Percentiles rank a stretch among this genome's conserved stretches.
phyloP scores from a whole-genome alignment of 2,329 filamentous ascomycete genomes.

The Colletotrichum tofieldiae region DNA sequence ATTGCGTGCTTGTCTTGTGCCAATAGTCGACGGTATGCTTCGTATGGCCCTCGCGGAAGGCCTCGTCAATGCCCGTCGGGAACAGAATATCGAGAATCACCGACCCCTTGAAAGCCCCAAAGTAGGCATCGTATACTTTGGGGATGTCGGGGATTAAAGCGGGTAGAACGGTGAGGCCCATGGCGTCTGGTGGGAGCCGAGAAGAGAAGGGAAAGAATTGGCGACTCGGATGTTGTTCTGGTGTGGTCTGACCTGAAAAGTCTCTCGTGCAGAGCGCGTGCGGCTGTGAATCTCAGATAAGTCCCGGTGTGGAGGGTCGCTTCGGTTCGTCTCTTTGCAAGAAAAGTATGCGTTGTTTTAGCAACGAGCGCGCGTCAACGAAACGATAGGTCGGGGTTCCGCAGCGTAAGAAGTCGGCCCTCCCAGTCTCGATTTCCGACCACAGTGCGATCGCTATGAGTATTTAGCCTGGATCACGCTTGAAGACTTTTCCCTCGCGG shows the following conservation, averaged over 20 bases:
- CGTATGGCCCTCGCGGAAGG: constrained; percentile 61
- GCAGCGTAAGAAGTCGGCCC: constrained; percentile 13
- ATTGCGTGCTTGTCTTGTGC: constrained; percentile 57
- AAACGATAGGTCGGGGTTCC: constrained; percentile 22
- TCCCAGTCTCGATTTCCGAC: constrained; percentile 22
- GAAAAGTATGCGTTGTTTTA: not conserved
- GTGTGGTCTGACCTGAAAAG: constrained; percentile 4
- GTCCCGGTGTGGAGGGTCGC: constrained; percentile 29
- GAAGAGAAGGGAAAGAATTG: constrained; percentile 12
- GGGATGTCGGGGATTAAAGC: constrained; percentile 63
- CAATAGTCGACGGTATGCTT: constrained; percentile 58
- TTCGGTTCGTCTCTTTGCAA: constrained; percentile 17
- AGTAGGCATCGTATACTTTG: constrained; percentile 64
- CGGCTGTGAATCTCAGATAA: not conserved
- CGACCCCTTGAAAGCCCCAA: constrained; percentile 59
- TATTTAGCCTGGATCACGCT: constrained; percentile 37
- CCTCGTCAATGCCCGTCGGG: constrained; percentile 52
- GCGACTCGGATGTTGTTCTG: not conserved
- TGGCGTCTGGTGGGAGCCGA: constrained; percentile 43
- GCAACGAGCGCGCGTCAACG: not conserved
- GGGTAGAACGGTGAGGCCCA: constrained; percentile 60
- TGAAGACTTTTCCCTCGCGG: constrained; percentile 27
- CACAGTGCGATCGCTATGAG: constrained; percentile 23
- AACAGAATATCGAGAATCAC: constrained; percentile 62
- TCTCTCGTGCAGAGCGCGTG: not conserved